Percentiles rank a stretch among this genome's conserved stretches.
These are phyloP conservation scores for Gracilaria gracilis DNA, from an alignment of 23 red algal species.

Conservation along the genomic window DNA sequence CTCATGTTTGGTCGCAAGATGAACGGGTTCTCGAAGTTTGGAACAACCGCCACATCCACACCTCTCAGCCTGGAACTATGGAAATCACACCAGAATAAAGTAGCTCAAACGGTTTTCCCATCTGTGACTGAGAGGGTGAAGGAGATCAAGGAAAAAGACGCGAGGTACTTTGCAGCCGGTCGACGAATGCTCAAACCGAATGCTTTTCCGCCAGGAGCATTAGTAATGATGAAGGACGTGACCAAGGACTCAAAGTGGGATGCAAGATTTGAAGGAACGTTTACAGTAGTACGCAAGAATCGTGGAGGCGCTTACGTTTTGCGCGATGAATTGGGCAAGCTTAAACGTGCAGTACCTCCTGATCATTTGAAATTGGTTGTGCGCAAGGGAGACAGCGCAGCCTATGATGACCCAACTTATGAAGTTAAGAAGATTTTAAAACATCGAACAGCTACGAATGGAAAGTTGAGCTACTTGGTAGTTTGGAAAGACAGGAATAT, in stretches of 20 bases:
- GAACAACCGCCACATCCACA: not conserved
- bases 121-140: not conserved
- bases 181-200: not conserved
- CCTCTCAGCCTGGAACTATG: not conserved
- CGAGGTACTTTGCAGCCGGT: not conserved
- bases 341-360: not conserved
- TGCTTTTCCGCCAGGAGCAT: not conserved
- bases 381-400: not conserved
- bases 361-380: slow-evolving; percentile 12
- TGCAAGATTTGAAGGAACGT: slow-evolving; percentile 14
- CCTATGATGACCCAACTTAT: not conserved
- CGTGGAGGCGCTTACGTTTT: not conserved
- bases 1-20: not conserved
- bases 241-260: slow-evolving; percentile 44
- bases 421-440: slow-evolving; percentile 7
- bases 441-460: not conserved
- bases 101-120: not conserved
- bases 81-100: not conserved
- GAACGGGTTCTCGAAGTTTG: slow-evolving; percentile 4
- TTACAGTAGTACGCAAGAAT: slow-evolving; percentile 24
- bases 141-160: not conserved
- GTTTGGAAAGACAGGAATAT: slow-evolving; percentile 22
- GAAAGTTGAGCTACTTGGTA: slow-evolving; percentile 23
- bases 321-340: not conserved
- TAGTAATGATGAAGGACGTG: not conserved